phyloP scores from a whole-genome alignment of 257 asterid genomes.

The Gardenia jasminoides region DNA sequence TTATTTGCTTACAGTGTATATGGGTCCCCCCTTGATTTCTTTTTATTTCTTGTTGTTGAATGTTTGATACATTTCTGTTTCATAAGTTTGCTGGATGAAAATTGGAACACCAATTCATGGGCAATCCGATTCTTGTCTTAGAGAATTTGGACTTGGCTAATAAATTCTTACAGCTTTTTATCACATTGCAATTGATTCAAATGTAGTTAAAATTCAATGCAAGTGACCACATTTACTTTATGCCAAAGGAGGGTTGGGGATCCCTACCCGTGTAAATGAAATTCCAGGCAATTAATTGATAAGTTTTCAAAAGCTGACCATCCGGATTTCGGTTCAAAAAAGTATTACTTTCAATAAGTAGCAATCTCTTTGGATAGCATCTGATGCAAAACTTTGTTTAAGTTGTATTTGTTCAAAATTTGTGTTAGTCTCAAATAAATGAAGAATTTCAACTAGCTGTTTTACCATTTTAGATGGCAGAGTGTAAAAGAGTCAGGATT shows the following conservation, averaged over 20 bases:
- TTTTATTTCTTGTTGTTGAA: background rate
- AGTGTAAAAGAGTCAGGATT: background rate
- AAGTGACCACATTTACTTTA: background rate
- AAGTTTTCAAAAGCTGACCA: background rate
- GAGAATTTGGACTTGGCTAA: no score
- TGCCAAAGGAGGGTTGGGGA: background rate
- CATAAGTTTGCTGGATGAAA: background rate
- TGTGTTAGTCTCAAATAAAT: no score
- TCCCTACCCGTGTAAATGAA: background rate
- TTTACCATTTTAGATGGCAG: no score
- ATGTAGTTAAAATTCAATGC: background rate
- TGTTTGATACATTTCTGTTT: background rate
- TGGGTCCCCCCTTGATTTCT: background rate
- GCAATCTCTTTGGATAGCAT: background rate
- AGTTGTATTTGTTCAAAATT: background rate
- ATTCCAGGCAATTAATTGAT: background rate
- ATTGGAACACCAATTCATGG: no score
- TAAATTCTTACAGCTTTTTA: no score
- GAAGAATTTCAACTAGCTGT: no score
- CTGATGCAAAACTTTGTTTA: background rate
- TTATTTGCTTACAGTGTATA: no score
- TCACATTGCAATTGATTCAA: background rate
- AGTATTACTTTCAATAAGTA: background rate
- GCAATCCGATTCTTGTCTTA: no score
- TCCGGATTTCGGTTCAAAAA: background rate